Evolutionary conservation across 495 filamentous ascomycete species (phyloP), one percentile per base, ranked within the genome.

Genomic region (Saxophila tyrrhenica): DNA sequence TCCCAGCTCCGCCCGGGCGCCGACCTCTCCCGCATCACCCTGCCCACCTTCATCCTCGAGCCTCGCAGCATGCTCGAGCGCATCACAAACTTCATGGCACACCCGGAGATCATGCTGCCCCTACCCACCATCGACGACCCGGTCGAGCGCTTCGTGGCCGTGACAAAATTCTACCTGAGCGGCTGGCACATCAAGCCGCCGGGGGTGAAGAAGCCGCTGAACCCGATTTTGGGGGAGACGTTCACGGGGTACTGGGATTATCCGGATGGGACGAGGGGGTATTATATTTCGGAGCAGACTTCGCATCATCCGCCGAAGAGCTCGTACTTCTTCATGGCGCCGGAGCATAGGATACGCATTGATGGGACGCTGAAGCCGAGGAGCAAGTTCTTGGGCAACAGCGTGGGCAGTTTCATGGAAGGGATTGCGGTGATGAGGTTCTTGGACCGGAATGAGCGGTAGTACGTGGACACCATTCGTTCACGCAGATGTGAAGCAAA

Each of bases 81-180:
- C 32, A 99, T 99, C 62, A 99, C 92, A 63, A 99, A 98, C 73
- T 99, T 99, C 76, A 99, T 99, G 92, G 91, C 92, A 61, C 94
- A 97, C 69, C 94, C 92, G 44, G 92, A 99, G 69, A 92, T 86
- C 58, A 81, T 99, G 23, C 79, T 97, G 1, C 85, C 86, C 20
- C 91, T 96, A 73, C 73, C 89, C 17, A 73, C 78, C 29, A 85
- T 94, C 56, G 87, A 97, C 25, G 94, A 99, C 65, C 94, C 94
- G 2, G 75, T 91, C 39, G 72, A 91, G 61, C 79, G 92, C 63
- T 99, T 99, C 65, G 80, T 99, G 3, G 83, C 87, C 0, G 92
- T 99, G 10, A 84, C 95, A 58, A 96, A 94, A 65, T 97, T 99
- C 67, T 99, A 99, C 68, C 70, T 99, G 49, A 94, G 89, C 66